Evolutionary conservation across 1,284 basidiomycete genomes (phyloP), one percentile per base, ranked within the genome.

Genomic region (Sutorius eximius): DNA sequence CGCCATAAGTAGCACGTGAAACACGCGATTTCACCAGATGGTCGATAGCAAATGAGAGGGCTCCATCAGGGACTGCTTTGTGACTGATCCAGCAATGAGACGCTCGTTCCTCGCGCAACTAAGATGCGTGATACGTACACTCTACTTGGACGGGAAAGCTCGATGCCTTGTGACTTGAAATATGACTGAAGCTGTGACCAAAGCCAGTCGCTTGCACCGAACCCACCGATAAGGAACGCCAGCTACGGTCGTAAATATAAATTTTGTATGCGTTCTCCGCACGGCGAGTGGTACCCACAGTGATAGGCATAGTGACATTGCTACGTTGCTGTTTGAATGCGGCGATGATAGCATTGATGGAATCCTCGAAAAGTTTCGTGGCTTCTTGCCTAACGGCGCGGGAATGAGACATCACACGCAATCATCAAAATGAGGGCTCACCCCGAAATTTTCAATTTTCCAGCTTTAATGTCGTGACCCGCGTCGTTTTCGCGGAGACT

Each of bases 191-290:
- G 60, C 15, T 49, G 48, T 27, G 59, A 52, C 51, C 51, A 59
- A 13, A 64, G 37, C 60, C 56, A 64, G 32, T 61, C 59, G 22
- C 30, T 61, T 16, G 62, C 60, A 27, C 62, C 62, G 8, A 73
- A 73, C 1, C 73, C 73, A 9, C 73, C 72, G 1, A 75, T 65
- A n/a, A 75, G 64, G 38, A 75, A 73, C 1, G 69, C 66, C n/a
- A 64, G 65, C 74, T 75, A 37, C 15, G 22, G 15, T 44, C 12
- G 20, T 1, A 42, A 36, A 11, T 18, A 15, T 56, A 5, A 56
- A 30, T 24, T 1, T 11, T 13, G 16, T 15, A 1, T 8, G 24
- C 12, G 20, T 6, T 32, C 32, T 20, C 15, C 12, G 38, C 29
- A 12, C 5, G 1, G 32, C 24, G 20, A 45, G 10, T 20, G 24